Evolutionary conservation across 2,329 filamentous ascomycete genomes (phyloP), one percentile per base, ranked within the genome.

Genomic region (Alternaria brassicicola): DNA sequence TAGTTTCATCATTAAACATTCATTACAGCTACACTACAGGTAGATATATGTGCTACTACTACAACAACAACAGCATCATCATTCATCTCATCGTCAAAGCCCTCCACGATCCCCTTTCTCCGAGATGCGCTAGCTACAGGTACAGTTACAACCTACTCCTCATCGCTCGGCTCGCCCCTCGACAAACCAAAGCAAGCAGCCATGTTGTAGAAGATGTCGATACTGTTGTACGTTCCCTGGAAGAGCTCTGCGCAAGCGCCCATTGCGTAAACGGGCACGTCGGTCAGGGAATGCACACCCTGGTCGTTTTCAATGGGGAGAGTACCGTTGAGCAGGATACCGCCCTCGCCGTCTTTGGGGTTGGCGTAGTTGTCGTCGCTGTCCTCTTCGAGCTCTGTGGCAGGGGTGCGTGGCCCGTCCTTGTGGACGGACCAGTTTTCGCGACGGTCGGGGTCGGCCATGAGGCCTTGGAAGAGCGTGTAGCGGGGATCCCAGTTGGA

Each of bases 401-500:
- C 88, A 0, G 89, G 86, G 7, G 76, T 70, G 30, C 92, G 86
- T 1, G 90, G 85, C 0, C 87, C 88, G 17, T 82, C 79, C 76
- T 86, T 86, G 79, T 88, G 87, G 13, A 94, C 87, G 63, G 83
- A 83, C 82, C 88, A 96, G 79, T 90, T 85, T 81, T 96, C 92
- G 21, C 90, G 84, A 68, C 84, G 86, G 75, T 96, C 92, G 0
- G 92, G 92, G 71, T 85, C 84, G 30, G 90, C 90, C 47, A 83
- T 86, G 31, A 92, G 77, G 50, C 92, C 92, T 38, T 87, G 84
- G 55, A 90, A 91, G 49, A 96, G 86, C 57, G 90, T 89, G 79
- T 94, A 95, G 30, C 92, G 86, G 13, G 92, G 92, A 74, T 92
- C 89, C 91, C 92, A 95, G 81, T 92, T 92, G 62, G 85, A 82